Evolutionary conservation across 2,329 filamentous ascomycete genomes (phyloP), one percentile per base, ranked within the genome.

Genomic region (Metarhizium album): DNA sequence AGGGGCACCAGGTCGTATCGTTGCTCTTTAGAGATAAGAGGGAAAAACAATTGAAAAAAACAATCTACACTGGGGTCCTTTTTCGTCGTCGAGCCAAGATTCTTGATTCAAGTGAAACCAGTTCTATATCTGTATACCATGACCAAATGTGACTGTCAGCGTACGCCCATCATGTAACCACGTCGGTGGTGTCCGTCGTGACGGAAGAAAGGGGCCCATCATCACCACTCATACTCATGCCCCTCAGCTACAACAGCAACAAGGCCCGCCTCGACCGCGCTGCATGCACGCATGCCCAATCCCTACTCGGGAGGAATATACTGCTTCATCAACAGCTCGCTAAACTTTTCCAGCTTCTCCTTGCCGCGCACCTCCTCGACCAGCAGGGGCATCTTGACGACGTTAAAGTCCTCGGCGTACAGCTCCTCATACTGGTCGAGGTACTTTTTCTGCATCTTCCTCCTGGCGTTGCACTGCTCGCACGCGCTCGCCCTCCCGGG

Each of bases 391-490:
- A 98, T 97, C 76, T 91, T 91, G 59, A 98, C 91, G 38, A 98
- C 90, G 66, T 98, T 95, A 74, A 98, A 98, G 54, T 71, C 69
- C 69, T 98, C 93, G 64, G 96, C 90, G 67, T 98, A 98, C 53
- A 98, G 73, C 74, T 98, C 93, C 71, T 95, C 90, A 62, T 97
- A 97, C 76, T 98, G 91, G 65, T 97, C 90, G 42, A 98, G 78
- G 66, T 98, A 98, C 74, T 98, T 98, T 76, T 90, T 93, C 76
- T 98, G 93, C 93, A 98, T 98, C 75, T 94, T 94, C 63, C 90
- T 78, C 57, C 93, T 77, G 45, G 93, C 87, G 65, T 90, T 95
- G 71, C 93, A 98, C 74, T 98, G 93, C 55, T 96, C 90, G 70
- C 93, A 98, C 35, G 82, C 79, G 64, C 86, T 94, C 49, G 83